Evolutionary conservation across 257 asterid species (phyloP), one percentile per base, ranked within the genome.

Genomic region (Salvia splendens): DNA sequence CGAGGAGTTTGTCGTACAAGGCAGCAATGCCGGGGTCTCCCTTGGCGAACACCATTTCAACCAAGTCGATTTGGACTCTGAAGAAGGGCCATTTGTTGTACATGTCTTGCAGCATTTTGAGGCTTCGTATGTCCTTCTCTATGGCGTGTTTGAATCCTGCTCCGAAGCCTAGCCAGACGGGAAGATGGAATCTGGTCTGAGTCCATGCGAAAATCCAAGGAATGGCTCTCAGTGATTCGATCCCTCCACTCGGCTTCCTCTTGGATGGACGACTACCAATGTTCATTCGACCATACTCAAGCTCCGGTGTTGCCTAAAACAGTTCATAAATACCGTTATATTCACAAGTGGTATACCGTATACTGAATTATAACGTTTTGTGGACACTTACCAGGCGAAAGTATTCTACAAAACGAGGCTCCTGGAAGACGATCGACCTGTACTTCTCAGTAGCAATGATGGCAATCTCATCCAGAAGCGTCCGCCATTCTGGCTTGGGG

Each of bases 131-230:
- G 72, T 80, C 86, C 75, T 82, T 78, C 14, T 64, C 30, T 2
- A 85, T 74, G 55, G 88, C 91, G 15, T 70, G 62, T 50, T 81
- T 83, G 77, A 85, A 85, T 35, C 85, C 91, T 24, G 77, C 86
- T 28, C 91, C 91, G 24, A 85, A 79, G 17, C 91, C 91, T 5
- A 85, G 83, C 91, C 91, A 85, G 17, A 85, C 88, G 0, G 91
- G 91, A 40, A 85, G 86, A 81, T 85, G 91, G 20, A 85, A 85
- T 60, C 91, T 73, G 38, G 91, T 85, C 76, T 85, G 91, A 0
- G 91, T 85, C 91, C 91, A 85, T 4, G 91, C 91, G 58, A 85
- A 85, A 66, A 85, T 85, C 91, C 91, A 85, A 20, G 91, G 91
- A 67, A 85, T 85, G 49, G 91, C 91, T 75, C 91, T 73, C 2